Conservation (phyloP, 1,284 basidiomycete species). For the Marasmius sp. region DNA sequence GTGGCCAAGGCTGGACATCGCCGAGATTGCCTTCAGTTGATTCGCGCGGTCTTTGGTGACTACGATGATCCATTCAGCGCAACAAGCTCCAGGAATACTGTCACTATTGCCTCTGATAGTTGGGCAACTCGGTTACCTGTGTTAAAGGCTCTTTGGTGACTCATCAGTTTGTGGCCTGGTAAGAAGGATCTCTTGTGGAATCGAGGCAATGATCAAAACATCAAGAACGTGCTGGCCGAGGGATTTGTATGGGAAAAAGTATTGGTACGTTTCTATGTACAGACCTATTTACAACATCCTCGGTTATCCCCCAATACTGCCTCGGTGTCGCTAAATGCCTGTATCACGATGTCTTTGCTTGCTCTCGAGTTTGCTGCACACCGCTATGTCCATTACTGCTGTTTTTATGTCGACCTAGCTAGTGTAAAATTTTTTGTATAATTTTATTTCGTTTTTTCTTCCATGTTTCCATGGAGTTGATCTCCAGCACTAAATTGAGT, state of each 20-base stretch:
- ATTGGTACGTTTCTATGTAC: background rate
- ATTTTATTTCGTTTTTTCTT: no score
- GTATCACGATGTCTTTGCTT: background rate
- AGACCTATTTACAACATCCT: background rate
- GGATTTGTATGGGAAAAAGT: background rate
- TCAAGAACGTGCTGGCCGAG: background rate
- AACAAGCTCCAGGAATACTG: background rate
- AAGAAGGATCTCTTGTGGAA: background rate
- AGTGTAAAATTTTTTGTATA: no score
- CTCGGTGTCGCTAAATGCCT: background rate
- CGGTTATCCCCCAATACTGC: background rate
- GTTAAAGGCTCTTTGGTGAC: background rate
- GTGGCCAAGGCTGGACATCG: background rate
- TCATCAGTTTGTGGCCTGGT: background rate
- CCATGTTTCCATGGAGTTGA: no score
- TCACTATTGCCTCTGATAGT: background rate
- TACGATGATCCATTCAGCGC: background rate
- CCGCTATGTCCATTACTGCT: no score
- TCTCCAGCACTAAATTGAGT: no score
- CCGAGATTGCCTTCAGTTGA: background rate
- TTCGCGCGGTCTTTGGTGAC: background rate
- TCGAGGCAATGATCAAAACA: background rate
- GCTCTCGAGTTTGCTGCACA: no score
- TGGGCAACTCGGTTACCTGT: background rate
- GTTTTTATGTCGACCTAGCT: no score